phyloP scores from a whole-genome alignment of 1,139 yeast genomes.

The Pichia sp. region DNA sequence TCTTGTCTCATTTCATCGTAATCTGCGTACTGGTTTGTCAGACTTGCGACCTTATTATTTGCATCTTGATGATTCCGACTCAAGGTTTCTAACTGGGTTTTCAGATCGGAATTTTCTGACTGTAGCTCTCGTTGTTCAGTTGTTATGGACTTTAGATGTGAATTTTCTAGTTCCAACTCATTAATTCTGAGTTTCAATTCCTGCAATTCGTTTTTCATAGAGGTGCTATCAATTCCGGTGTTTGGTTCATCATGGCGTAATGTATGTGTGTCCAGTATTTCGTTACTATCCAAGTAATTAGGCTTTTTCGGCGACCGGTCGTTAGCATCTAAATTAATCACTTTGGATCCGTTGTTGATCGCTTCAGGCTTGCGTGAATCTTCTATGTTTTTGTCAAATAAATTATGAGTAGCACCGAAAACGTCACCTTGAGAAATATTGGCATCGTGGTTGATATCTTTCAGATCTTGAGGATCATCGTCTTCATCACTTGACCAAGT shows the following conservation, averaged over 20 bases:
- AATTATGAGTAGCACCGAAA: background rate
- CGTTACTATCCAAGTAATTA: conserved; percentile 15
- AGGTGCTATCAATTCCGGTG: background rate
- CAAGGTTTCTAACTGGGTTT: conserved; percentile 5
- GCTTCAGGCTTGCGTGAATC: no score
- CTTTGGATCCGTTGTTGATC: no score
- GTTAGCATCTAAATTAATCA: no score
- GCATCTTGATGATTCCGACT: conserved; percentile 22
- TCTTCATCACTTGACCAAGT: conserved; percentile 85
- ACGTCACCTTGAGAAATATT: background rate
- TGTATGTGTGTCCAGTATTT: conserved; percentile 18
- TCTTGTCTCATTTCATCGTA: conserved; percentile 10
- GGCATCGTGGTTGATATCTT: background rate
- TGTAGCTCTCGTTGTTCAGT: conserved; percentile 10
- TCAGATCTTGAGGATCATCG: conserved; percentile 36
- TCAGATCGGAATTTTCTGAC: conserved; percentile 5
- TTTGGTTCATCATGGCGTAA: conserved; percentile 11
- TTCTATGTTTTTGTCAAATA: no score
- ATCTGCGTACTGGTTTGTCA: conserved; percentile 5
- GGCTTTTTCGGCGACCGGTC: no score
- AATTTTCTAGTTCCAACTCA: conserved; percentile 15
- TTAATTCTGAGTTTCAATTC: conserved; percentile 23
- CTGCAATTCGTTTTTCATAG: background rate
- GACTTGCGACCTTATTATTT: conserved; percentile 1
- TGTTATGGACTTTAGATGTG: conserved; percentile 5